These are phyloP conservation scores for Turnera subulata DNA, from an alignment of 345 rosid genomes.

Conservation along the genomic window DNA sequence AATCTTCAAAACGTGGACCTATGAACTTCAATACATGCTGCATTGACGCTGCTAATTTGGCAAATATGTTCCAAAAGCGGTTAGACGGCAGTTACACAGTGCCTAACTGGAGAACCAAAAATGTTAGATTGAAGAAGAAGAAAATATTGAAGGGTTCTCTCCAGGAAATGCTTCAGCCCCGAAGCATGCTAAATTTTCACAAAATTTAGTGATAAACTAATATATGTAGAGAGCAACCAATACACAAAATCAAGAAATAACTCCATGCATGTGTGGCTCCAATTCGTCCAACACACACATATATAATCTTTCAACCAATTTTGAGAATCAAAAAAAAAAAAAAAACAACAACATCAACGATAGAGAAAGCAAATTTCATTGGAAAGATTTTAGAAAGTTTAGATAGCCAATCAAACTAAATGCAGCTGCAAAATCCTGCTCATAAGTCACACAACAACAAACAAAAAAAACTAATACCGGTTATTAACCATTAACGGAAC, in stretches of 20 bases:
- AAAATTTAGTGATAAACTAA: not conserved
- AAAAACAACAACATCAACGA: not conserved
- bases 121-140: too few species aligned
- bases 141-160: too few species aligned
- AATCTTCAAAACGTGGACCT: not conserved
- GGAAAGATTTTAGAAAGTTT: not conserved
- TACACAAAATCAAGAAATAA: too few species aligned
- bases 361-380: not conserved
- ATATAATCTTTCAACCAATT: too few species aligned
- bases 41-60: not conserved
- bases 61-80: conserved; percentile 1
- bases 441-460: not conserved
- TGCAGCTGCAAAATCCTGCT: conserved; percentile 14
- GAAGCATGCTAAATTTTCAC: not conserved
- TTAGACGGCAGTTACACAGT: too few species aligned
- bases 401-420: not conserved
- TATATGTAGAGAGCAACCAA: too few species aligned
- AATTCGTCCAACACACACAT: too few species aligned
- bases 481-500: not conserved
- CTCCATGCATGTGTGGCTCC: too few species aligned
- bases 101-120: too few species aligned
- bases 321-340: not conserved
- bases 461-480: not conserved
- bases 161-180: too few species aligned
- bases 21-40: not conserved